Evolutionary conservation across 2,329 filamentous ascomycete species (phyloP).

Genomic region (Botrytis elliptica): DNA sequence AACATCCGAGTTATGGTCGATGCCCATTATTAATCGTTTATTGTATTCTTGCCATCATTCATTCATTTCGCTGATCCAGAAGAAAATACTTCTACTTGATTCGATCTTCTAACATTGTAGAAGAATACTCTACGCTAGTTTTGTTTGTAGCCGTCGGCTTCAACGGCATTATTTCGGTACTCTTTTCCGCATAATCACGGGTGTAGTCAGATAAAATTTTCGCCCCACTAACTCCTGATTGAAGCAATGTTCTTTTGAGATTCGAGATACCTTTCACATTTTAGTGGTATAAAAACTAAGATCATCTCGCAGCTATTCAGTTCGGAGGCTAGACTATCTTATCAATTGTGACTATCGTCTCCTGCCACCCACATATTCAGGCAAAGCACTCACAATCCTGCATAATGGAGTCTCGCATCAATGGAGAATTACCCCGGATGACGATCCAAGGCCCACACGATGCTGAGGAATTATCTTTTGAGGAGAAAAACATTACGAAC

Average conservation of each 20-base stretch:
- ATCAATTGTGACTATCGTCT: neutral
- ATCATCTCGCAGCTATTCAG: neutral
- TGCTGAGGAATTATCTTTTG: neutral
- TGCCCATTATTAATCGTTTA: neutral
- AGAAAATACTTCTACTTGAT: neutral
- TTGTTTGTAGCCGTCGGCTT: neutral
- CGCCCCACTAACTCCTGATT: conserved; percentile 3
- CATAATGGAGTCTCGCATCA: neutral
- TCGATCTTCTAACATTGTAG: too few species aligned
- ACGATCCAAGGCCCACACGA: neutral
- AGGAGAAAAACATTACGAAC: neutral
- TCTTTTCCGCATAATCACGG: neutral
- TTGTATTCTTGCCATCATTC: neutral
- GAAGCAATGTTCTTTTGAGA: neutral
- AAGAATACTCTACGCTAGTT: neutral
- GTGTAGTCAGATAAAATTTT: conserved; percentile 8
- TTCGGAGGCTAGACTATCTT: neutral
- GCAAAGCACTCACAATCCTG: neutral
- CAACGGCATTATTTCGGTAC: conserved; percentile 10
- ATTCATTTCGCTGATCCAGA: neutral
- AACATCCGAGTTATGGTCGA: neutral
- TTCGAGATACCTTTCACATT: neutral
- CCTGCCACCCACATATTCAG: neutral
- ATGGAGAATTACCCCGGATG: neutral
- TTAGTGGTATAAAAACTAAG: neutral